A percentile compares a stretch with the other conserved stretches of the same genome.
Evolutionary conservation across 176 grass and related monocot genomes (phyloP).

Genomic region (Carex cristatella): DNA sequence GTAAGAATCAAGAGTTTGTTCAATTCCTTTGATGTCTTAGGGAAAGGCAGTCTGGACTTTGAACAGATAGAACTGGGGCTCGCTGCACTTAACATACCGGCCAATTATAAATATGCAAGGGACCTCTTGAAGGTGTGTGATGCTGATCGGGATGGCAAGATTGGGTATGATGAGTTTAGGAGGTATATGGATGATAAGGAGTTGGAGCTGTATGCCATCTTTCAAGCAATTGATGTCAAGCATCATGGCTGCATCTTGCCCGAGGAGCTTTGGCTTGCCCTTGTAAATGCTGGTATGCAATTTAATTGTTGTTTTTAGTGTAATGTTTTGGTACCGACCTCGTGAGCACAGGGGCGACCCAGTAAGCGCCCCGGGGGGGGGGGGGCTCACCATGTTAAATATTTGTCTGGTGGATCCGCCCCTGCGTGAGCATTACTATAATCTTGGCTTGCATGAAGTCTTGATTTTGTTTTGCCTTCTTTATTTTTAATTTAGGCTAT

Average conservation of each 20-base stretch:
- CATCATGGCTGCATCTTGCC: slow-evolving; percentile 94
- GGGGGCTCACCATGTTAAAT: no score
- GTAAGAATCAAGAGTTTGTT: slow-evolving; percentile 82
- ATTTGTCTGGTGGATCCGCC: no score
- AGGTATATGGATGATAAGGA: slow-evolving; percentile 97
- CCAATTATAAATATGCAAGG: slow-evolving; percentile 83
- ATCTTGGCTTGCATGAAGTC: neutral
- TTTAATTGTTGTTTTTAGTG: neutral
- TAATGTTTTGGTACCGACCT: neutral
- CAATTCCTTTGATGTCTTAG: slow-evolving; percentile 67
- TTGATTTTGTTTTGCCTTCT: neutral
- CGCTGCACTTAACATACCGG: slow-evolving; percentile 60
- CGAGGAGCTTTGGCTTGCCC: slow-evolving; percentile 94
- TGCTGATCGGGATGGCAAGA: slow-evolving; percentile 73
- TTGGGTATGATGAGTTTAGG: slow-evolving; percentile 81
- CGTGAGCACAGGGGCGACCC: neutral
- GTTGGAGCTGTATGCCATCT: slow-evolving; percentile 96
- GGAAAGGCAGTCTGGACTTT: slow-evolving; percentile 75
- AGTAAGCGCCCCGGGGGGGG: no score
- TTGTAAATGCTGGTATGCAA: slow-evolving; percentile 77
- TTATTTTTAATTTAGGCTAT: neutral
- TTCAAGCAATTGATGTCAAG: slow-evolving; percentile 98
- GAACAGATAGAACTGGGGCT: slow-evolving; percentile 88
- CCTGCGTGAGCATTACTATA: neutral
- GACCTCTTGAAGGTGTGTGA: slow-evolving; percentile 89